Evolutionary conservation across 257 asterid genomes (phyloP), one percentile per base, ranked within the genome.

Genomic region (Nicotiana knightiana): DNA sequence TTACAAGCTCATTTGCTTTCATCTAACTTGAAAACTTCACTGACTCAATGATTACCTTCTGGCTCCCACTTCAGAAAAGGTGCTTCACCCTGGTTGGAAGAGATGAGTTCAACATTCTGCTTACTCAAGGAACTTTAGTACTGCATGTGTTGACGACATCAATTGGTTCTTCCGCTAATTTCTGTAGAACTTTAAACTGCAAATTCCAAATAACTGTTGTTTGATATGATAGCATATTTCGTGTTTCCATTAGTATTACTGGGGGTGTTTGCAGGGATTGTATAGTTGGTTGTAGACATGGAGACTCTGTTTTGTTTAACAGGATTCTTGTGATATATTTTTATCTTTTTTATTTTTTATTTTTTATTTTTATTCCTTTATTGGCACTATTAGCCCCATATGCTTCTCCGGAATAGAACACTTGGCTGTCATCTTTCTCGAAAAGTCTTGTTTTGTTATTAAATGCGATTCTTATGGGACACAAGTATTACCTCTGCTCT

Each of bases 1-100:
- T 48, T 46, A 46, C 53, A 51, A 73, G 43, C 63, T 73, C 17
- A 48, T 48, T 3, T 46, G 48, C 43, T 73, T 48, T 48, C 62
- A 26, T 73, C 79, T 21, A 73, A 73, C 33, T 48, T 73, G 62
- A 55, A 73, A 73, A 48, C 79, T 73, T 73, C 43, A 26, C 79
- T 73, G 61, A 73, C 79, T 7, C 24, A 13, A 73, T 73, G 62
- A 48, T 73, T 13, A 73, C 21, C 43, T 48, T 73, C 51, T 73
- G 43, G 24, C 39, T 24, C 46, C 79, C 26, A 48, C 68, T 91
- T 85, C 97, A 94, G 98, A 91, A 67, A 92, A 92, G 89, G 92
- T 11, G 81, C 91, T 89, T 89, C 94, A 87, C 79, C 96, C 96
- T 4, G 98, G 98, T 51, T 94, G 98, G 98, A 91, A 92, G 94